Conservation (phyloP, 352 stramenopile genomes). For the Phytophthora cajani region DNA sequence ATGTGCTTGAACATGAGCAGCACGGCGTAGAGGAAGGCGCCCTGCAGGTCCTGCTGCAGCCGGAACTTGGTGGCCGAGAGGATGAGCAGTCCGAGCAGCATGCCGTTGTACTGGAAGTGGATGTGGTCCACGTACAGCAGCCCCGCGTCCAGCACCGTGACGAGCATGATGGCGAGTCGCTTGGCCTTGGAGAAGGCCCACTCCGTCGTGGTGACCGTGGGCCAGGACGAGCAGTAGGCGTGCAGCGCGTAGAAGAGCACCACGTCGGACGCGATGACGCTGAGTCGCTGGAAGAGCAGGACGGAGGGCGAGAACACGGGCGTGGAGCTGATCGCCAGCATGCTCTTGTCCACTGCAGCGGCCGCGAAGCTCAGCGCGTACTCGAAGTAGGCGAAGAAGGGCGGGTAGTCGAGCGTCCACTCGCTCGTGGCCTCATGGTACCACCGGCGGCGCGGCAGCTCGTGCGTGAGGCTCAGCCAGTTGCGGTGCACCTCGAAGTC, state of each 20-base stretch:
- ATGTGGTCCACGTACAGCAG: slow-evolving; percentile 98
- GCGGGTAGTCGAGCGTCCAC: slow-evolving; percentile 99
- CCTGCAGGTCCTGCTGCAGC: slow-evolving; percentile 85
- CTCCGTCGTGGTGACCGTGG: slow-evolving; percentile 76
- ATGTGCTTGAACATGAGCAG: slow-evolving; percentile 98
- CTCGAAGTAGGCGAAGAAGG: slow-evolving; percentile 98
- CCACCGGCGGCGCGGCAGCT: slow-evolving; percentile 90
- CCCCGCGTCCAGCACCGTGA: slow-evolving; percentile 93
- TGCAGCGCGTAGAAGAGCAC: slow-evolving; percentile 89
- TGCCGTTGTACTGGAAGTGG: slow-evolving; percentile 99
- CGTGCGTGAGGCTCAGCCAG: slow-evolving; percentile 96
- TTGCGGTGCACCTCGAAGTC: slow-evolving; percentile 99
- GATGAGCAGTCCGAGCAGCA: slow-evolving; percentile 95
- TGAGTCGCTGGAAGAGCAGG: slow-evolving; percentile 93
- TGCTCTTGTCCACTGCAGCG: slow-evolving; percentile 54
- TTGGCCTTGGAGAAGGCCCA: slow-evolving; percentile 69
- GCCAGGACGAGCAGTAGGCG: slow-evolving; percentile 84
- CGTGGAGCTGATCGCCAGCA: slow-evolving; percentile 70
- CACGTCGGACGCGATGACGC: slow-evolving; percentile 91
- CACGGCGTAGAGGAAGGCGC: slow-evolving; percentile 90
- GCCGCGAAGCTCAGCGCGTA: slow-evolving; percentile 83
- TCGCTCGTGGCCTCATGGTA: slow-evolving; percentile 96
- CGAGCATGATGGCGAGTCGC: slow-evolving; percentile 72
- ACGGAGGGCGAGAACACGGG: slow-evolving; percentile 64
- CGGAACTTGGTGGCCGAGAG: slow-evolving; percentile 88